Conservation (phyloP, 345 rosid genomes). For the Eucalyptus grandis region DNA sequence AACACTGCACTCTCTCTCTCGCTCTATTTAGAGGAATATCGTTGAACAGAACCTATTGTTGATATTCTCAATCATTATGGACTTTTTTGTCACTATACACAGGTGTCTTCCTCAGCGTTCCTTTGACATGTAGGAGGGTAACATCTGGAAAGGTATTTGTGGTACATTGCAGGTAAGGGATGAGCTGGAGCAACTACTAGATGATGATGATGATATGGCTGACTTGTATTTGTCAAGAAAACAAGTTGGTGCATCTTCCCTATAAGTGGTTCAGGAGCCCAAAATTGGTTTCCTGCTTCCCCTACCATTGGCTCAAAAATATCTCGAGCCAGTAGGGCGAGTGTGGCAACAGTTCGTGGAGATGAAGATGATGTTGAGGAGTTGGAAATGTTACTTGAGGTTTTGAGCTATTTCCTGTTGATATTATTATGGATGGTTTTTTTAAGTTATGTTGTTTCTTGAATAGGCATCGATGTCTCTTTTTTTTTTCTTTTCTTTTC, state of each 20-base stretch:
- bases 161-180: conserved; percentile 61
- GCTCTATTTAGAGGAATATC: neutral
- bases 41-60: neutral
- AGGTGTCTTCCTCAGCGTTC: neutral
- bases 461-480: neutral
- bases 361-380: conserved; percentile 98
- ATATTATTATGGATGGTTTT: neutral
- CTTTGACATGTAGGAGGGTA: neutral
- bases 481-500: conserved; percentile 3
- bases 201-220: conserved; percentile 99
- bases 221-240: conserved; percentile 93
- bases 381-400: conserved; percentile 99
- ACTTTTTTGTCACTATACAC: neutral
- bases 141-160: neutral
- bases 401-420: neutral
- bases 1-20: neutral
- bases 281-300: conserved; percentile 69
- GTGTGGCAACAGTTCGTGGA: conserved; percentile 68
- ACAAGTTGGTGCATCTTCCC: conserved; percentile 62
- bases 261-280: conserved; percentile 54
- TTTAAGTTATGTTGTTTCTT: neutral
- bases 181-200: conserved; percentile 90
- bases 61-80: neutral
- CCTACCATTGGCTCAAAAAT: conserved; percentile 90
- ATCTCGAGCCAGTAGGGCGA: conserved; percentile 87